Conservation (phyloP, 2,329 filamentous ascomycete genomes). For the Clarireedia homoeocarpa region DNA sequence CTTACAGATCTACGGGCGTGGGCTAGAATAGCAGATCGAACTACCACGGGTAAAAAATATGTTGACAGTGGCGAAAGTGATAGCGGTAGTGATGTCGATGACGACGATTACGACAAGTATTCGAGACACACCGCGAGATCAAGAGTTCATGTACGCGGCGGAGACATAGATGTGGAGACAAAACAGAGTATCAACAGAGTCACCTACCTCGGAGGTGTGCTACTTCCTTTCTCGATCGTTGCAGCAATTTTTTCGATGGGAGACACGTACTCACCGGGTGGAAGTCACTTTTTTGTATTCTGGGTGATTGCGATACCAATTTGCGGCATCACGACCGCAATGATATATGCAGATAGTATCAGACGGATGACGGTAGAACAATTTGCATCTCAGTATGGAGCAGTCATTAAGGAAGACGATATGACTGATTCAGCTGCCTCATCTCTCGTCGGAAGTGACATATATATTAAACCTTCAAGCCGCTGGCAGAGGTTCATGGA, state of each 20-base stretch:
- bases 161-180: not conserved
- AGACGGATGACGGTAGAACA: slow-evolving; percentile 5
- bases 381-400: not conserved
- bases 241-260: slow-evolving; percentile 2
- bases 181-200: slow-evolving; percentile 3
- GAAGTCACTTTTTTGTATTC: slow-evolving; percentile 3
- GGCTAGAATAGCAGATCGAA: not conserved
- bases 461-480: not conserved
- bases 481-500: not conserved
- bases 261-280: not conserved
- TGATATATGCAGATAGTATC: slow-evolving; percentile 7
- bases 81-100: not conserved
- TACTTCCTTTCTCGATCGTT: slow-evolving; percentile 3
- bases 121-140: not conserved
- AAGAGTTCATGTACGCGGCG: not conserved
- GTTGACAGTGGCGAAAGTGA: not conserved
- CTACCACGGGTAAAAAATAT: not conserved
- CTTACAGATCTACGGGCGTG: not conserved
- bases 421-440: not conserved
- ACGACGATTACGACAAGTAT: not conserved
- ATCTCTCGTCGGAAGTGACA: not conserved
- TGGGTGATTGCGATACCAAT: slow-evolving; percentile 5
- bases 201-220: not conserved
- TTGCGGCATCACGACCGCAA: not conserved
- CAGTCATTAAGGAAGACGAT: not conserved